Evolutionary conservation across 768 basidiomycete species (phyloP).

Genomic region (Vararia minispora): DNA sequence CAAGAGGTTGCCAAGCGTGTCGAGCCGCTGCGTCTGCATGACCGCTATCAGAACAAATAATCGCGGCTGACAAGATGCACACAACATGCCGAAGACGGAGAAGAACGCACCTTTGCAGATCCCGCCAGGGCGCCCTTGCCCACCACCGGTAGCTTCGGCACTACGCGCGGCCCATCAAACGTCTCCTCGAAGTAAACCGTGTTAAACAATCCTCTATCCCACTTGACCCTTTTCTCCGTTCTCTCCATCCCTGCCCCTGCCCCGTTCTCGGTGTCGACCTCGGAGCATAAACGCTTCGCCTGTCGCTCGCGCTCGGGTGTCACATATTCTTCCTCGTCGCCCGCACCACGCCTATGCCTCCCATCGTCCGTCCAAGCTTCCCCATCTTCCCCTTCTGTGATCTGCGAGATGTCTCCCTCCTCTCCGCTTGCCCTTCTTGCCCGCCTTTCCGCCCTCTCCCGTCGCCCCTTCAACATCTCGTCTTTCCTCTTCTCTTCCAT

Average conservation of each 20-base stretch:
- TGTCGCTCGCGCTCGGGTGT: slow-evolving; percentile 42
- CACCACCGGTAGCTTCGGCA: slow-evolving; percentile 27
- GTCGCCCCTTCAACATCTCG: slow-evolving; percentile 40
- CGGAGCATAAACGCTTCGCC: slow-evolving; percentile 30
- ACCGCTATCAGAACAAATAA: slow-evolving; percentile 3
- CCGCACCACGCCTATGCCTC: slow-evolving; percentile 53
- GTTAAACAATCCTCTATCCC: slow-evolving; percentile 61
- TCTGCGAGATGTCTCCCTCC: slow-evolving; percentile 9
- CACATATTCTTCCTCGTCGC: slow-evolving; percentile 74
- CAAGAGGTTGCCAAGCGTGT: slow-evolving; percentile 61
- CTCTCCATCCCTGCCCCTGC: slow-evolving; percentile 16
- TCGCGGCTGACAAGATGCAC: slow-evolving; percentile 5
- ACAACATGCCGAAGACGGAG: background rate
- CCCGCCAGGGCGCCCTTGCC: slow-evolving; percentile 60
- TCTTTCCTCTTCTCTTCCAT: slow-evolving; percentile 57
- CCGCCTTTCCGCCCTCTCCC: slow-evolving; percentile 49
- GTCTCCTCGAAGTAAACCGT: slow-evolving; percentile 54
- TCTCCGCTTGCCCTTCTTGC: slow-evolving; percentile 27
- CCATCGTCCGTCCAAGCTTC: slow-evolving; percentile 23
- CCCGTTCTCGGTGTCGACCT: slow-evolving; percentile 23
- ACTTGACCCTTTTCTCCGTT: slow-evolving; percentile 53
- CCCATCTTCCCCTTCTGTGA: slow-evolving; percentile 20
- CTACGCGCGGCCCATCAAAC: slow-evolving; percentile 27
- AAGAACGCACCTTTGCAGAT: slow-evolving; percentile 46
- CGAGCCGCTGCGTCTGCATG: slow-evolving; percentile 47